Base-by-base conservation (phyloP, 768 basidiomycete species). In the Leucocoprinus leucothites region DNA sequence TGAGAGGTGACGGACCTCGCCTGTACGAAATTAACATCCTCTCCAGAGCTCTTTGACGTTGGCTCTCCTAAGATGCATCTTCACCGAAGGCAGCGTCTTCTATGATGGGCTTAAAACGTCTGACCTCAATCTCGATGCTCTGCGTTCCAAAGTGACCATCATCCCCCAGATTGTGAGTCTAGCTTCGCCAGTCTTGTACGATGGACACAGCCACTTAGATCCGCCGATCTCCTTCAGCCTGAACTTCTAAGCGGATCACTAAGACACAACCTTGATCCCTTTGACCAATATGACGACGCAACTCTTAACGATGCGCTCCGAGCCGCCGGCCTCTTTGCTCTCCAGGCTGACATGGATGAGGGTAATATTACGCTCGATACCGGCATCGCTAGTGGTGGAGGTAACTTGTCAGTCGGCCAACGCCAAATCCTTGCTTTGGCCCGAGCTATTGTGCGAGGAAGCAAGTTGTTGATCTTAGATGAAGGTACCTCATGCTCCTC, bases 361-460 rank as follows among this genome's bases (percentile, higher is more conserved):
- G 49, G 79, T 73, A 41, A 71, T 72, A 69, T 79, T 36, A 74
- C 71, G 9, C 69, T 81, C 26, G 76, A 81, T 44, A 76, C 67
- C 26, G 47, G 60, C 13, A 70, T 80, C 35, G 64, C 72, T 19
- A 71, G 67, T 1, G 86, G 86, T 8, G 87, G 87, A 7, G 66
- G 76, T 26, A 89, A 89, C 66, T 80, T 89, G 60, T 86, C 84
- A 1, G 82, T 86, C 48, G 88, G 88, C 22, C 87, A 90, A 62
- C 68, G 87, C 13, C 87, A 90, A 61, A 75, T 86, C 50, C 75
- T 86, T 45, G 82, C 83, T 14, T 71, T 86, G 65, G 84, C 84
- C 7, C 71, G 82, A 38, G 82, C 80, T 6, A 72, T 83, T 51
- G 68, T 84, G 9, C 71, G 78, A 13, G 72, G 76, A 28, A 83